Base-by-base conservation (phyloP, 345 rosid species). In the Mercurialis annua region DNA sequence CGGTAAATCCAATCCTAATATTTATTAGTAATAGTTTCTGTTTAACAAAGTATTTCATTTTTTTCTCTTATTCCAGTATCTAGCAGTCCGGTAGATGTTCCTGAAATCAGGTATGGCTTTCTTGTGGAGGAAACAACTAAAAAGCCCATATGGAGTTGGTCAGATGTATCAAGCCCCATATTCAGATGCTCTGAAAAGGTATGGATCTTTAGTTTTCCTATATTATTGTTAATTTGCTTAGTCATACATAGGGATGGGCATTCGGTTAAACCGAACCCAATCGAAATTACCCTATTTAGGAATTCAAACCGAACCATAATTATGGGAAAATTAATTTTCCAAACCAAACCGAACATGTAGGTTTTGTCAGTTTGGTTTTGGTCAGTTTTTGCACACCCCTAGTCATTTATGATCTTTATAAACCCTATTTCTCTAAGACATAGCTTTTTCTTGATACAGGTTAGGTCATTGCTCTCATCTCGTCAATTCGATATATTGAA, bases 41-140 rank as follows among this genome's bases (percentile, higher is more conserved):
- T 68, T 24, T 12, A 64, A 23, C 63, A 27, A 67, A 75, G 14
- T 46, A 59, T 48, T 38, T 24, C 43, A 16, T 62, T 20, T 66
- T 73, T 77, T 77, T 54, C 18, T 38, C 53, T 24, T 20, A 21
- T 61, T 57, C 52, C 73, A 94, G 97, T 87, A 56, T 86, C 82
- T 60, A 91, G 99, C 86, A 94, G 96, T 76, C 97, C 89, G 50
- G 69, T 86, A 65, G 84, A 77, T 76, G 67, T 88, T 81, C 97
- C 97, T 58, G 76, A 79, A 67, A 82, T 94, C 73, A 86, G 82
- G 79, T 87, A 89, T 63, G 97, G 96, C 33, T 78, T 50, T 78
- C 82, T 78, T 71, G 74, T 53, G 59, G 69, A 79, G 43, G 78
- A 82, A 72, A 70, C 68, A 54, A 71, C 64, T 66, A 65, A 81